Conservation (phyloP, 768 basidiomycete species). For the Vararia minispora region DNA sequence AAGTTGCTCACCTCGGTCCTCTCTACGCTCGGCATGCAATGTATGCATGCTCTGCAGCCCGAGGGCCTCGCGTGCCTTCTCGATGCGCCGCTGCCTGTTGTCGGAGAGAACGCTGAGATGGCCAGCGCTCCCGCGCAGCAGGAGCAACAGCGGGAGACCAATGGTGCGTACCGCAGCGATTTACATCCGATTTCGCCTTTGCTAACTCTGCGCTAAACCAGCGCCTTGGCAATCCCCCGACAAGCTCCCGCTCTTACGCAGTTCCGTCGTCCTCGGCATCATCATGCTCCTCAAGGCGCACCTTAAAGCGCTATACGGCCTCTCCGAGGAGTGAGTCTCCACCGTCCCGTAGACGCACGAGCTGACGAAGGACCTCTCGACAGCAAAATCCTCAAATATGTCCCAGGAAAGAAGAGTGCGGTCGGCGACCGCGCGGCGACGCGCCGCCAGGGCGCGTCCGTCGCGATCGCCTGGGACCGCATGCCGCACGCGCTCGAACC, state of each 20-base stretch:
- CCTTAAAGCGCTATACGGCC: conserved; percentile 69
- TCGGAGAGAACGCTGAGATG: background rate
- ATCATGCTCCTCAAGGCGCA: conserved; percentile 82
- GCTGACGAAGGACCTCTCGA: conserved; percentile 1
- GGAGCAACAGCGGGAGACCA: background rate
- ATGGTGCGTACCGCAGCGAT: background rate
- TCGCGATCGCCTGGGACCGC: conserved; percentile 60
- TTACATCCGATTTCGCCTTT: background rate
- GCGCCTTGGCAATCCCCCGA: conserved; percentile 11
- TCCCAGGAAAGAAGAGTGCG: conserved; percentile 80
- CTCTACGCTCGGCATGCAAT: conserved; percentile 71
- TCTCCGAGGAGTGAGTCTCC: conserved; percentile 80
- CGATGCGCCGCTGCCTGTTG: conserved; percentile 12
- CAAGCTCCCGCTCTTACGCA: conserved; percentile 35
- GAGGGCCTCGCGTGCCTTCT: conserved; percentile 55
- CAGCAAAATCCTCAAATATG: conserved; percentile 89
- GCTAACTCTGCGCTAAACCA: too few relatives aligned
- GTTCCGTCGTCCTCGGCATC: conserved; percentile 71
- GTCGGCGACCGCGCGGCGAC: conserved; percentile 74
- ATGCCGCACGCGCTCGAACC: conserved; percentile 55
- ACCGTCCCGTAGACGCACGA: background rate
- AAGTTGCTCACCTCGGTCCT: conserved; percentile 65
- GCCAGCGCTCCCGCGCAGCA: too few relatives aligned
- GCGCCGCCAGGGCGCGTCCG: conserved; percentile 47
- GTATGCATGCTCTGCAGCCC: conserved; percentile 67